A percentile compares a stretch with the other conserved stretches of the same genome.
phyloP scores from a whole-genome alignment of 2,329 filamentous ascomycete genomes.

The Cadophora sp. region DNA sequence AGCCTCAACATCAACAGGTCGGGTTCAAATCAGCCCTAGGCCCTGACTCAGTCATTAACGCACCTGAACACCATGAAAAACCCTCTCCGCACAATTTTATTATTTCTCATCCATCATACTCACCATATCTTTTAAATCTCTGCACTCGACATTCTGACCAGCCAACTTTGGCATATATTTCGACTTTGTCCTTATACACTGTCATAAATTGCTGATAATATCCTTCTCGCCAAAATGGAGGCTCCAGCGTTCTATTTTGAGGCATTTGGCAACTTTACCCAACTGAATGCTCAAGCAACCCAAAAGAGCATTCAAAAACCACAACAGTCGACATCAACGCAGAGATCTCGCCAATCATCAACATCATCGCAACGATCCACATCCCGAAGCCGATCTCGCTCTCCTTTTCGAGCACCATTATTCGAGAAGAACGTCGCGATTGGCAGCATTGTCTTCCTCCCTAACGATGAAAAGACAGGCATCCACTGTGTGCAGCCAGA shows the following conservation, averaged over 20 bases:
- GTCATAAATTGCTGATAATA: not conserved
- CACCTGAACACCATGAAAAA: not conserved
- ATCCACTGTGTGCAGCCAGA: conserved; percentile 10
- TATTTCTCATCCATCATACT: not conserved
- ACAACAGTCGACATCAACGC: not conserved
- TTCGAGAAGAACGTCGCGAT: conserved; percentile 8
- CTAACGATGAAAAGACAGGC: not conserved
- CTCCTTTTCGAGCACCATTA: not conserved
- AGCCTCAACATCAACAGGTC: too few species aligned
- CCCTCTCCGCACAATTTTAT: not conserved
- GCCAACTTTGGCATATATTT: not conserved
- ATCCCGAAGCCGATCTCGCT: not conserved
- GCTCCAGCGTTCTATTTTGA: not conserved
- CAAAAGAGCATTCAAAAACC: not conserved
- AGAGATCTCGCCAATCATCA: conserved; percentile 5
- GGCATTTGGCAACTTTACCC: not conserved
- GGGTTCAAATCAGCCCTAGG: not conserved
- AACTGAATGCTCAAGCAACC: not conserved
- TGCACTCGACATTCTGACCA: not conserved
- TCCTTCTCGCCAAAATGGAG: not conserved
- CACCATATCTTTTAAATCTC: not conserved
- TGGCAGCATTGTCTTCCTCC: conserved; percentile 18
- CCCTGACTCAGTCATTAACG: not conserved
- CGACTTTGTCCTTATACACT: not conserved
- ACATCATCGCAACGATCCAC: not conserved